These are phyloP conservation scores for Aspergillus sp. DNA, from an alignment of 2,329 filamentous ascomycete species.

Conservation along the genomic window DNA sequence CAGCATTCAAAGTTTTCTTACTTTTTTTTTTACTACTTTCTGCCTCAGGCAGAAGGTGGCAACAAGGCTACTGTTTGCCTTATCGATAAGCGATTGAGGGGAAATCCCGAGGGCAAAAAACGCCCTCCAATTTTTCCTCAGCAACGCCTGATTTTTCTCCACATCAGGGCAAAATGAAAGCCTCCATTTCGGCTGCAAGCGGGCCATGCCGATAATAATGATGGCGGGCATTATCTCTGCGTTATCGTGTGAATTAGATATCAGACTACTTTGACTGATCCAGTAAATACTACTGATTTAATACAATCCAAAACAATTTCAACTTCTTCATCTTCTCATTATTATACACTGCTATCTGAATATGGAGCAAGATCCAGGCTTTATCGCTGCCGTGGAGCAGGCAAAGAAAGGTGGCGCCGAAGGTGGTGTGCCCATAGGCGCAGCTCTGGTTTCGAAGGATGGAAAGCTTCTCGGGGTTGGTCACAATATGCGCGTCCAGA, in stretches of 20 bases:
- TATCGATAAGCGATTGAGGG: conserved; percentile 22
- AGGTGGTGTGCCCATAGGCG: conserved; percentile 56
- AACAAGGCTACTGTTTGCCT: conserved; percentile 4
- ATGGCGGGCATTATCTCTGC: too few relatives aligned
- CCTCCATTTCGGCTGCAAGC: too few relatives aligned
- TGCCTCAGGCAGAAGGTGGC: conserved; percentile 5
- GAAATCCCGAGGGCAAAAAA: conserved; percentile 2
- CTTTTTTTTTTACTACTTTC: background rate
- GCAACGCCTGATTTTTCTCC: background rate
- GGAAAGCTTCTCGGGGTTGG: conserved; percentile 67
- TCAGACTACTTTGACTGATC: too few relatives aligned
- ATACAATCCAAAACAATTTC: background rate
- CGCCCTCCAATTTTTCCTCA: background rate
- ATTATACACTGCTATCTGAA: background rate
- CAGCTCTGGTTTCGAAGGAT: conserved; percentile 61
- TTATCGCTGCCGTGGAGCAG: conserved; percentile 55
- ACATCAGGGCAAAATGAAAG: too few relatives aligned
- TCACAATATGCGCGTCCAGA: conserved; percentile 73
- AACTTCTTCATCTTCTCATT: background rate
- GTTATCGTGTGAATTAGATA: too few relatives aligned
- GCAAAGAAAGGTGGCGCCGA: conserved; percentile 52
- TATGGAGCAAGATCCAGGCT: conserved; percentile 46
- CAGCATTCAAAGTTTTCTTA: background rate
- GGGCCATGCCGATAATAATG: too few relatives aligned
- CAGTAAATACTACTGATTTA: background rate